Evolutionary conservation across 495 filamentous ascomycete species (phyloP).

Genomic region (Aeminium ludgeri): DNA sequence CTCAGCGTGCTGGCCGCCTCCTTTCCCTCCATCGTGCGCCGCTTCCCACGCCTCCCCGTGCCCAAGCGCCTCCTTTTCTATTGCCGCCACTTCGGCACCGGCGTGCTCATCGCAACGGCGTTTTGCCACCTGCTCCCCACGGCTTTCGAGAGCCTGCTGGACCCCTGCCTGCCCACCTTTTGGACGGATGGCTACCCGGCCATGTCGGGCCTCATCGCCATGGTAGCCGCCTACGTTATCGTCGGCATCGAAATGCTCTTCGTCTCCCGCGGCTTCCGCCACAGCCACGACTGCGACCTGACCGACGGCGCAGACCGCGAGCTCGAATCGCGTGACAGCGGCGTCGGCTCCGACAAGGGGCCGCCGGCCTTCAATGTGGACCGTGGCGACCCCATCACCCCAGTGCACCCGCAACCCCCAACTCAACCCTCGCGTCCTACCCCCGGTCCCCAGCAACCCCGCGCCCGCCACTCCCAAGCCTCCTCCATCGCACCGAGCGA

Average conservation of each 20-base stretch:
- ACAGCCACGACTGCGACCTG: neutral
- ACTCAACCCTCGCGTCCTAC: no score
- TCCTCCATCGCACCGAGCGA: constrained; percentile 2
- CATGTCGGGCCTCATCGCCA: constrained; percentile 28
- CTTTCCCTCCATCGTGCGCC: constrained; percentile 25
- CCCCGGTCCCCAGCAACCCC: no score
- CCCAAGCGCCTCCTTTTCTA: constrained; percentile 28
- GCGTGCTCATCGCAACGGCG: constrained; percentile 31
- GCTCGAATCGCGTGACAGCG: neutral
- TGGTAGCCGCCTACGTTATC: constrained; percentile 25
- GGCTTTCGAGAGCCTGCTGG: constrained; percentile 26
- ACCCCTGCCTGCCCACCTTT: constrained; percentile 28
- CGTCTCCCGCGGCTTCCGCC: constrained; percentile 20
- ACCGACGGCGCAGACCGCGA: constrained; percentile 1
- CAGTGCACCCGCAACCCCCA: no score
- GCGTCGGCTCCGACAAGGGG: neutral
- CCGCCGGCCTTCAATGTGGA: constrained; percentile 1
- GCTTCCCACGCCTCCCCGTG: constrained; percentile 23
- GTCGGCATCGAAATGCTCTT: constrained; percentile 31
- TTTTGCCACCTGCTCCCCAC: constrained; percentile 31
- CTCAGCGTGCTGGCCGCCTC: constrained; percentile 20
- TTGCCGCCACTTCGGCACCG: constrained; percentile 32
- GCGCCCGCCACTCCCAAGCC: constrained; percentile 3
- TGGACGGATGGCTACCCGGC: constrained; percentile 29
- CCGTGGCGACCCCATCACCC: neutral